Evolutionary conservation across 1,284 basidiomycete species (phyloP), one percentile per base, ranked within the genome.

Genomic region (Coniophora puteana): DNA sequence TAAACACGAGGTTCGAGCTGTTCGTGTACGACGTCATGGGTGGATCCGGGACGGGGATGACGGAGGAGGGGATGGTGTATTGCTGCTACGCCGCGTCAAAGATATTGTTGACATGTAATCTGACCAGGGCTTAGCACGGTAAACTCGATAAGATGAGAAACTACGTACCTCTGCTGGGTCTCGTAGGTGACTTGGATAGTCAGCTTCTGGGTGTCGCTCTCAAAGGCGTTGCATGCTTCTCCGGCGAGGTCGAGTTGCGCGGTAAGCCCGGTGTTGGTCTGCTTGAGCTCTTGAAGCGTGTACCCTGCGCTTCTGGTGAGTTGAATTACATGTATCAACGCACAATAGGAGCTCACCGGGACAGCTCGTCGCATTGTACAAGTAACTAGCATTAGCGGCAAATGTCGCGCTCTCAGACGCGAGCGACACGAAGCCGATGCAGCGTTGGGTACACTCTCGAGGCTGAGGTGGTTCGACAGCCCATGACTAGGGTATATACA

Each of bases 81-180:
- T 90, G 87, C 24, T 72, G 54, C 25, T 78, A 64, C 2, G 66
- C 72, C 1, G 76, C 74, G 57, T 91, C 89, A 52, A 72, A 81
- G 23, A 91, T 82, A 54, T n/a, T n/a, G n/a, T 89, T 82, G 21
- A 92, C 85, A 43, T 83, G 87, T 7, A 93, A 68, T 27, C 83
- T 86, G 14, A 38, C 20, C 31, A 36, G 30, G 4, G n/a, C 43
- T 26, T 28, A 26, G 31, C 3, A 6, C 8, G 24, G 4, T 2
- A 3, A 26, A 21, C 3, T 18, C 12, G n/a, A n/a, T n/a, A 28
- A 18, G 22, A 24, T 26, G 13, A 14, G 33, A 43, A 28, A 29
- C 6, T 51, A 49, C 78, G 37, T 26, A 63, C 81, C 78, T 67
- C 12, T 69, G 62, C 24, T 61, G 54, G 2, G 74, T 74, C 54